These are phyloP conservation scores for Lecanicillium sp. DNA, from an alignment of 2,329 filamentous ascomycete genomes.

Conservation along the genomic window DNA sequence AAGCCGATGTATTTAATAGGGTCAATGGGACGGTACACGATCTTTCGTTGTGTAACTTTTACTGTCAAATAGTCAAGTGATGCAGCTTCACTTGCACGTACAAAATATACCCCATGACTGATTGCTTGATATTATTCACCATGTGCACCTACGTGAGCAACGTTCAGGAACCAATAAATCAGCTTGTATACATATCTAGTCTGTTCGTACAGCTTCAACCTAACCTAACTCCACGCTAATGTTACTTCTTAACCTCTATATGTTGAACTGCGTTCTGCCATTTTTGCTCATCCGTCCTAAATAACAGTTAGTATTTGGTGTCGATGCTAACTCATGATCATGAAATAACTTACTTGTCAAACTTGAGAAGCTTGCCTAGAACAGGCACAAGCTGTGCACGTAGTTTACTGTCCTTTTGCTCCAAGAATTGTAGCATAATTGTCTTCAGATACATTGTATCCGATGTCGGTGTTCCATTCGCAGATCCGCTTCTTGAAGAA, in stretches of 20 bases:
- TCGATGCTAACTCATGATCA: background rate
- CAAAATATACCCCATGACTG: no score
- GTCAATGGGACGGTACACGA: no score
- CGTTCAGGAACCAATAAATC: no score
- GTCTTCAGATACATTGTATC: slow-evolving; percentile 69
- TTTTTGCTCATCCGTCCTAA: slow-evolving; percentile 18
- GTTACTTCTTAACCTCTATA: slow-evolving; percentile 11
- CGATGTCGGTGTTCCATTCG: slow-evolving; percentile 23
- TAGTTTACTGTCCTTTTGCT: slow-evolving; percentile 71
- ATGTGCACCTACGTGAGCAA: no score
- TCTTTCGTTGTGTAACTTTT: no score
- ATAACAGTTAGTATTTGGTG: slow-evolving; percentile 7
- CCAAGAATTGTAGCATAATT: slow-evolving; percentile 71
- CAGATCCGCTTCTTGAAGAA: slow-evolving; percentile 35
- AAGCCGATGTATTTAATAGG: no score
- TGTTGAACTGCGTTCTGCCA: slow-evolving; percentile 18
- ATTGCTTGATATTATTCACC: no score
- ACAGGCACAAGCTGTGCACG: slow-evolving; percentile 72
- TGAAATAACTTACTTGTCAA: slow-evolving; percentile 57
- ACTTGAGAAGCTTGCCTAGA: slow-evolving; percentile 65
- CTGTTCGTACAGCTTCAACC: background rate
- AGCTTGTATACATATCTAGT: background rate
- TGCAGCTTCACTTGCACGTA: no score
- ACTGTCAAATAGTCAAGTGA: no score
- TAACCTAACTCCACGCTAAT: no score